Evolutionary conservation across 2,329 filamentous ascomycete species (phyloP), one percentile per base, ranked within the genome.

Genomic region (Fusarium sp.): DNA sequence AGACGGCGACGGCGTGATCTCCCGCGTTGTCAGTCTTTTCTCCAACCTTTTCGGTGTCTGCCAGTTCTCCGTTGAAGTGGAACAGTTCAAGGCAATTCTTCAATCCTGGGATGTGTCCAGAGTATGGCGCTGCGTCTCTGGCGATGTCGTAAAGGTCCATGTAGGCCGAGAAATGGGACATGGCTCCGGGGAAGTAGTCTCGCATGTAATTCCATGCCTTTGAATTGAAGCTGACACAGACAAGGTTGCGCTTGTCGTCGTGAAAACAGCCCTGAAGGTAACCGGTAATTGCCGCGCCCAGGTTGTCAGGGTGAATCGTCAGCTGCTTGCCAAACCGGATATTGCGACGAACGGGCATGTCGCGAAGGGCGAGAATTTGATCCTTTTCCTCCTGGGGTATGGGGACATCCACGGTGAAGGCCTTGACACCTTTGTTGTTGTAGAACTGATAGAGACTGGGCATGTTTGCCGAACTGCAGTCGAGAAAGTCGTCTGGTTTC

Each of bases 141-240:
- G 62, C 53, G 18, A 72, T 66, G 25, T 70, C 67, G 10, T 56
- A 13, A 22, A 71, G 18, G 48, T 72, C 64, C 6, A 65, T 16
- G 58, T 64, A 71, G 15, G 61, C 41, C 5, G 69, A 69, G 25
- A 73, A 72, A 3, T 56, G 65, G 10, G 18, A 7, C 25, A 72
- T 60, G 1, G 40, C 47, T 1, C 11, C 30, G 11, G 67, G 58
- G 27, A 72, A 69, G 18, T 13, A 24, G 3, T 12, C 10, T 2
- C 20, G 57, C 3, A 70, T 30, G 34, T 65, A 72, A 16, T 9
- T 34, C 70, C 70, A 72, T 11, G 70, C 69, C 60, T 72, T 63
- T 1, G 4, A 1, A 9, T 15, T 49, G 29, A 69, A 72, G 2
- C 69, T 58, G 4, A 61, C 16, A 2, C 60, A 24, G 6, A 67